Evolutionary conservation across 2,329 filamentous ascomycete species (phyloP).

Genomic region (Hypocreales sp.): DNA sequence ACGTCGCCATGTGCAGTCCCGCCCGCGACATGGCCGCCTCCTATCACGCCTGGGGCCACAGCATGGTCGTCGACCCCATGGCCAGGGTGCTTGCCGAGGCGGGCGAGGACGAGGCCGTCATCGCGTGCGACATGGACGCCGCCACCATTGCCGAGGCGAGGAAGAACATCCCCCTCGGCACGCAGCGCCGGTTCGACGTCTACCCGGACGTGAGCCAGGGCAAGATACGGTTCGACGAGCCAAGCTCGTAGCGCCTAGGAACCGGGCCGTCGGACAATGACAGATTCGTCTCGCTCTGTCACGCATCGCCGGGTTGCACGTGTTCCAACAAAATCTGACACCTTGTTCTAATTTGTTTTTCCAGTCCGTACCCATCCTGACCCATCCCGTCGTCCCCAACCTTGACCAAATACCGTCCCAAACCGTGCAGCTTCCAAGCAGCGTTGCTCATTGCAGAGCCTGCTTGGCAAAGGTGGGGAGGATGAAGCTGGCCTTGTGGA

Average conservation of each 20-base stretch:
- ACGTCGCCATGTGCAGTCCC: slow-evolving; percentile 84
- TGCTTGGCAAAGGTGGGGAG: slow-evolving; percentile 88
- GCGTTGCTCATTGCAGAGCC: slow-evolving; percentile 48
- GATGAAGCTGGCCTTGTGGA: slow-evolving; percentile 88
- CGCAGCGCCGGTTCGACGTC: slow-evolving; percentile 84
- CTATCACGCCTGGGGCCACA: slow-evolving; percentile 90
- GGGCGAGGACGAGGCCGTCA: slow-evolving; percentile 60
- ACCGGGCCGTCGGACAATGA: too few relatives aligned
- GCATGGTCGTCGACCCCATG: slow-evolving; percentile 75
- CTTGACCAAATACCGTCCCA: too few relatives aligned
- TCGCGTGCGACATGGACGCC: slow-evolving; percentile 55
- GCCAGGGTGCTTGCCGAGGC: slow-evolving; percentile 68
- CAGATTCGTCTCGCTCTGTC: too few relatives aligned
- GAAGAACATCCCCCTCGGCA: slow-evolving; percentile 69
- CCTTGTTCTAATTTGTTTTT: too few relatives aligned
- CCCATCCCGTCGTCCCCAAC: too few relatives aligned
- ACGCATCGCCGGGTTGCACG: too few relatives aligned
- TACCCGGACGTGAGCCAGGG: slow-evolving; percentile 77
- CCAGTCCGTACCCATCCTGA: too few relatives aligned
- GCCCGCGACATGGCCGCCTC: slow-evolving; percentile 61
- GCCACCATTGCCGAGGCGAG: slow-evolving; percentile 59
- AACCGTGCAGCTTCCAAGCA: too few relatives aligned
- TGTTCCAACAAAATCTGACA: too few relatives aligned
- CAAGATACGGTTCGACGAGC: slow-evolving; percentile 22
- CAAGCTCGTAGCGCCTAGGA: slow-evolving; percentile 3